phyloP scores from a whole-genome alignment of 2,329 filamentous ascomycete genomes.

The Fusarium fracticaudum region DNA sequence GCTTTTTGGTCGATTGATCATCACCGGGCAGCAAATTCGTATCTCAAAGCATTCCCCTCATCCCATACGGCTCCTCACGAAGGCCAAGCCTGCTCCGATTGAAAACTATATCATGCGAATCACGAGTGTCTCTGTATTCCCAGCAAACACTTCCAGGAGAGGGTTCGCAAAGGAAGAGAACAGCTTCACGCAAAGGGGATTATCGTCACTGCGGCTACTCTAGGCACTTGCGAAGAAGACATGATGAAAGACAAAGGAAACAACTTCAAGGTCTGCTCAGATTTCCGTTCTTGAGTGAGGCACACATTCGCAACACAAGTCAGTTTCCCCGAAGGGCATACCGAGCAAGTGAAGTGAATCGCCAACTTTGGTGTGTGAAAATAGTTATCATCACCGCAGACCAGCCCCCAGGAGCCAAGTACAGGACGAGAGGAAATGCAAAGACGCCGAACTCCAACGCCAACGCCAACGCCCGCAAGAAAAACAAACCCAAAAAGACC shows the following conservation, averaged over 20 bases:
- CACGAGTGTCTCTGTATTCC: conserved; percentile 36
- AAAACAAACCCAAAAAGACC: neutral
- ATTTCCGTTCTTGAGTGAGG: conserved; percentile 59
- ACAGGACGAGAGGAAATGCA: neutral
- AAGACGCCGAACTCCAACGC: neutral
- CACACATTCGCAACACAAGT: conserved; percentile 29
- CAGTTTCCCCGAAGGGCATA: conserved; percentile 26
- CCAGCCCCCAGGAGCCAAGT: neutral
- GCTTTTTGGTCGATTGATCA: conserved; percentile 65
- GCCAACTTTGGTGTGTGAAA: neutral
- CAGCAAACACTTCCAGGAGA: neutral
- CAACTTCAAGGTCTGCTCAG: conserved; percentile 51
- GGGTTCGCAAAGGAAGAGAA: conserved; percentile 6
- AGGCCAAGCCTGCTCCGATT: conserved; percentile 59
- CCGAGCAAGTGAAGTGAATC: conserved; percentile 24
- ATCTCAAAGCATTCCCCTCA: conserved; percentile 9
- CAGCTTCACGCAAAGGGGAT: conserved; percentile 29
- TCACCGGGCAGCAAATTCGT: conserved; percentile 53
- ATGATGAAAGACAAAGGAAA: neutral
- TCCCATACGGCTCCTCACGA: neutral
- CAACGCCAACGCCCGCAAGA: neutral
- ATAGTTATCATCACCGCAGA: conserved; percentile 38
- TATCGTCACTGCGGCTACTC: conserved; percentile 52
- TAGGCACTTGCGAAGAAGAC: conserved; percentile 13
- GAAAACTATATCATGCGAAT: conserved; percentile 60